Conservation (phyloP, 1,284 basidiomycete species). For the Rhodotorula glutinis region DNA sequence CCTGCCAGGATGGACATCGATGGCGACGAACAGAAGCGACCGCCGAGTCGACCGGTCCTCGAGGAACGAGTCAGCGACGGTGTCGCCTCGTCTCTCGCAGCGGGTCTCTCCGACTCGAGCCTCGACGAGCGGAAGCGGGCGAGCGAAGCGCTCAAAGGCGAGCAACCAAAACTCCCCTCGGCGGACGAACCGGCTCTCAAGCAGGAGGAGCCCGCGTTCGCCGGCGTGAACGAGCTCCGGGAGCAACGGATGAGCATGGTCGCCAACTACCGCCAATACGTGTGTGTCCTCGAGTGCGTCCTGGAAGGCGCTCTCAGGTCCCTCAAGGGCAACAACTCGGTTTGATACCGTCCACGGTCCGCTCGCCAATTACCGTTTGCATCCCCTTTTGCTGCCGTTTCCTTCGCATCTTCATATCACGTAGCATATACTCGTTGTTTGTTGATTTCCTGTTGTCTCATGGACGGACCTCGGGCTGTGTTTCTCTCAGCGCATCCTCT, state of each 20-base stretch:
- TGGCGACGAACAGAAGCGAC: background rate
- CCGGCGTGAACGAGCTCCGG: conserved; percentile 41
- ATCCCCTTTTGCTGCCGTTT: too few species aligned
- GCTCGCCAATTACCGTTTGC: too few species aligned
- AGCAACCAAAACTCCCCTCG: conserved; percentile 4
- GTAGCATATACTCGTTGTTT: too few species aligned
- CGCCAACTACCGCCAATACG: conserved; percentile 45
- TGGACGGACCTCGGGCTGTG: too few species aligned
- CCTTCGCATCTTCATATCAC: background rate
- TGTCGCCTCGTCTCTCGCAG: conserved; percentile 23
- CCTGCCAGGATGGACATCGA: conserved; percentile 33
- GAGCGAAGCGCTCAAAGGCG: background rate
- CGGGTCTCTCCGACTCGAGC: conserved; percentile 16
- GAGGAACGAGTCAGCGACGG: conserved; percentile 6
- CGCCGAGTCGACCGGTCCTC: background rate
- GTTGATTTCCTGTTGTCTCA: too few species aligned
- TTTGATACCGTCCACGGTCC: background rate
- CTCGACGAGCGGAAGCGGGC: conserved; percentile 3
- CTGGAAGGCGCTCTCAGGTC: conserved; percentile 30
- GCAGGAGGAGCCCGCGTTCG: conserved; percentile 37
- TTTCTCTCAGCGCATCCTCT: too few species aligned
- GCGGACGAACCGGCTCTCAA: conserved; percentile 15
- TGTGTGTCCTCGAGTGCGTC: conserved; percentile 41
- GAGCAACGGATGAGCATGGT: conserved; percentile 47
- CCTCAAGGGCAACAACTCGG: background rate